Evolutionary conservation across 2,329 filamentous ascomycete species (phyloP).

Genomic region (Botrytis byssoidea): DNA sequence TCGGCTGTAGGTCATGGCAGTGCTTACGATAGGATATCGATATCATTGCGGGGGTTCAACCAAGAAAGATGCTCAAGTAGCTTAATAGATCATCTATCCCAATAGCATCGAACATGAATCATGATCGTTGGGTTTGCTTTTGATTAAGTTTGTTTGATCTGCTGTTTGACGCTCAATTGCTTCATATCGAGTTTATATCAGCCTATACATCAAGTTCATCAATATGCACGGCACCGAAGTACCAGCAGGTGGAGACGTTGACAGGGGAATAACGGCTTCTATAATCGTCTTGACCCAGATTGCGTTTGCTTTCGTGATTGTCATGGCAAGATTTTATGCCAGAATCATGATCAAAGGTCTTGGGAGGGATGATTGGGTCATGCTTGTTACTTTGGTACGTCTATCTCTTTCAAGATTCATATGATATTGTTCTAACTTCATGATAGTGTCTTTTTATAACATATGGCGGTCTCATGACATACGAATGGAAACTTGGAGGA

Average conservation of each 20-base stretch:
- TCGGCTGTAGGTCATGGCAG: slow-evolving; percentile 1
- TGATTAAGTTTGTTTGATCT: neutral
- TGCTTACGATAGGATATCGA: slow-evolving; percentile 7
- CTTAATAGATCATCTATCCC: neutral
- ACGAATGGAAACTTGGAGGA: slow-evolving; percentile 14
- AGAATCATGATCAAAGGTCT: slow-evolving; percentile 11
- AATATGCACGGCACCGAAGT: neutral
- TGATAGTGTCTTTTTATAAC: slow-evolving; percentile 8
- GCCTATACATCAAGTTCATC: neutral
- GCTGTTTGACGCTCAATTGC: neutral
- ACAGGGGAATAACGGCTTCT: slow-evolving; percentile 1
- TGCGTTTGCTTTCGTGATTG: slow-evolving; percentile 13
- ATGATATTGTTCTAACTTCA: neutral
- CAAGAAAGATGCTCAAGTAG: neutral
- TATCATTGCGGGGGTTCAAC: neutral
- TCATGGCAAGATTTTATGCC: slow-evolving; percentile 18
- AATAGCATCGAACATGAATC: neutral
- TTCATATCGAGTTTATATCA: neutral
- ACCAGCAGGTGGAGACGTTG: slow-evolving; percentile 13
- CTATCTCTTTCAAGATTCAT: neutral
- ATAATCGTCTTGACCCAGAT: slow-evolving; percentile 8
- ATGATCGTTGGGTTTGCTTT: neutral
- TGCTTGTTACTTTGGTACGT: slow-evolving; percentile 17
- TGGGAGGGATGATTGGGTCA: slow-evolving; percentile 19
- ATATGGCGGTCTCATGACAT: slow-evolving; percentile 11